phyloP scores from a whole-genome alignment of 1,284 basidiomycete species.

The Waitea zeae region DNA sequence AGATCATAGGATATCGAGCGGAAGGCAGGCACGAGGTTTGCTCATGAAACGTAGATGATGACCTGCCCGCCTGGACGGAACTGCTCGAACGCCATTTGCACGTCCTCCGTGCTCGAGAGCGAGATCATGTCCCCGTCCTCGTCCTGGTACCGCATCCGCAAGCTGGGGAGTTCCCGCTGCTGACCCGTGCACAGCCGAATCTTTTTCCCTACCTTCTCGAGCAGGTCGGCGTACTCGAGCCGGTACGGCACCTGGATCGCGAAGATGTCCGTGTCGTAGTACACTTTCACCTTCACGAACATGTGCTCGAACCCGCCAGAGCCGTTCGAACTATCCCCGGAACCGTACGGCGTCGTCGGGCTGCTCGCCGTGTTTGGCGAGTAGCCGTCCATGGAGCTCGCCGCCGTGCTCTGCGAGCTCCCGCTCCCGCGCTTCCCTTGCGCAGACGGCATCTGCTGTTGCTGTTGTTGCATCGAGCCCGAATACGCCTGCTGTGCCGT shows the following conservation, averaged over 20 bases:
- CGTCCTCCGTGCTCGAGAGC: conserved; percentile 76
- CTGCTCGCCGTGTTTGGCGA: conserved; percentile 45
- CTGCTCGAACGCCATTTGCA: conserved; percentile 79
- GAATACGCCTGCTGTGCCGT: no score
- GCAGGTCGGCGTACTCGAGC: conserved; percentile 66
- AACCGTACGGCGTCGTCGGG: conserved; percentile 73
- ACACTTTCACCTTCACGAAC: conserved; percentile 70
- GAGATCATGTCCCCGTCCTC: conserved; percentile 85
- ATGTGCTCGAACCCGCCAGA: conserved; percentile 33
- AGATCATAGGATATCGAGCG: no score
- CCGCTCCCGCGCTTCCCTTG: conserved; percentile 58
- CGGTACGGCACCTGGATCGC: conserved; percentile 74
- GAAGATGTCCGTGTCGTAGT: conserved; percentile 82
- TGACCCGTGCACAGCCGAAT: conserved; percentile 78
- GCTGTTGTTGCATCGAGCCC: no score
- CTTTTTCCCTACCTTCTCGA: conserved; percentile 85
- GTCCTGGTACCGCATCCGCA: conserved; percentile 79
- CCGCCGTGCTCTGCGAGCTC: conserved; percentile 61
- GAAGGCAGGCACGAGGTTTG: conserved; percentile 1
- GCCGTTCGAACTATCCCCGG: conserved; percentile 58
- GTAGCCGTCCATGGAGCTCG: conserved; percentile 66
- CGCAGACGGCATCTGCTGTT: conserved; percentile 25
- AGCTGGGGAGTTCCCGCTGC: conserved; percentile 50
- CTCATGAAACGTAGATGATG: conserved; percentile 55
- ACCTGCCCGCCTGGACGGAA: conserved; percentile 58